Percentiles rank a stretch among this genome's conserved stretches.
Evolutionary conservation across 2,329 filamentous ascomycete species (phyloP).

Genomic region (Ophiostoma sp.): DNA sequence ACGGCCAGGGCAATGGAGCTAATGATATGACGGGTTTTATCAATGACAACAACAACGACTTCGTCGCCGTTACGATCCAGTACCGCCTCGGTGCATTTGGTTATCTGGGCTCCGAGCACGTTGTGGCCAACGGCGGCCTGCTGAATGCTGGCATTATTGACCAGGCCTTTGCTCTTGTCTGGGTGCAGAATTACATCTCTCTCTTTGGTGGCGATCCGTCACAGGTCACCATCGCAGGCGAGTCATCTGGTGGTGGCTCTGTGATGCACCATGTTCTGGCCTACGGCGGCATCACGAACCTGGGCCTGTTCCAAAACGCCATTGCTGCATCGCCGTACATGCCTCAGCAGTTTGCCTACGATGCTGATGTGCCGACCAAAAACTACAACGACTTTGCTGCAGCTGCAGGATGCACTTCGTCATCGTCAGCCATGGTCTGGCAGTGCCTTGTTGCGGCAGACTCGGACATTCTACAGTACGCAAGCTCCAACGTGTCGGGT

Average conservation of each 20-base stretch:
- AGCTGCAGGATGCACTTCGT: constrained; percentile 37
- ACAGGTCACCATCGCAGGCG: constrained; percentile 51
- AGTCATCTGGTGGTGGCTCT: constrained; percentile 49
- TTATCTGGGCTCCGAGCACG: constrained; percentile 25
- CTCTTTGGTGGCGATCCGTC: constrained; percentile 50
- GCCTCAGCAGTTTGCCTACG: constrained; percentile 45
- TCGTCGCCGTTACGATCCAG: constrained; percentile 32
- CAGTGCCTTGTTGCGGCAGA: constrained; percentile 32
- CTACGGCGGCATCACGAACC: constrained; percentile 37
- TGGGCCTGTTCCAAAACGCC: constrained; percentile 27
- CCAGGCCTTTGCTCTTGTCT: constrained; percentile 48
- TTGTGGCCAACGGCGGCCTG: constrained; percentile 24
- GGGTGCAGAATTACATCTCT: constrained; percentile 49
- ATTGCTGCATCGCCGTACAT: constrained; percentile 39
- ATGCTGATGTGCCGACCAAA: constrained; percentile 41
- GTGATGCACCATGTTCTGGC: constrained; percentile 39
- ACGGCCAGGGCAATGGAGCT: constrained; percentile 29
- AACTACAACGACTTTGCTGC: constrained; percentile 44
- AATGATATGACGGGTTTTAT: constrained; percentile 29
- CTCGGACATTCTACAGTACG: constrained; percentile 30
- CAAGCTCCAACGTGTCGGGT: constrained; percentile 28
- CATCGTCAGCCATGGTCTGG: constrained; percentile 27
- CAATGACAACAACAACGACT: constrained; percentile 29
- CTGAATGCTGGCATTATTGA: constrained; percentile 52
- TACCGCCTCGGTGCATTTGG: constrained; percentile 30